These are phyloP conservation scores for Xylariaceae sp. DNA, from an alignment of 2,329 filamentous ascomycete genomes.

Conservation along the genomic window DNA sequence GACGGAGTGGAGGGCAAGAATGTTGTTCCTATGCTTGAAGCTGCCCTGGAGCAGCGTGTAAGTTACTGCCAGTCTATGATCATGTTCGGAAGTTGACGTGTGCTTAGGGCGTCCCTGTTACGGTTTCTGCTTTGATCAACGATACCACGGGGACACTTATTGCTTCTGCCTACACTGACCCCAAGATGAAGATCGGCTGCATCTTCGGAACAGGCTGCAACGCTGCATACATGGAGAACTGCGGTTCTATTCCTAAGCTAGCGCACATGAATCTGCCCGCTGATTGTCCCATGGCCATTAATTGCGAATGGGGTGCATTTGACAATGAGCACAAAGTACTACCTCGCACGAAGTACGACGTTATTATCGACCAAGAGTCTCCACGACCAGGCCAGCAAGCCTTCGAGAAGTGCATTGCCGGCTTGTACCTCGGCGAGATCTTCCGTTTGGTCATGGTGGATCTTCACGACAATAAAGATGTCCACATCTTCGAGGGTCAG, in stretches of 20 bases:
- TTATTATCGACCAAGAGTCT: slow-evolving; percentile 87
- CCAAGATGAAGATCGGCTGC: slow-evolving; percentile 90
- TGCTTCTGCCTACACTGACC: slow-evolving; percentile 95
- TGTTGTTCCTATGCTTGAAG: slow-evolving; percentile 86
- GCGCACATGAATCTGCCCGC: slow-evolving; percentile 87
- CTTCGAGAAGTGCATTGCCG: slow-evolving; percentile 98
- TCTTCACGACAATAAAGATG: slow-evolving; percentile 77
- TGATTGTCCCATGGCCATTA: slow-evolving; percentile 89
- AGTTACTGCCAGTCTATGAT: slow-evolving; percentile 24
- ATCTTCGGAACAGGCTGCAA: slow-evolving; percentile 99
- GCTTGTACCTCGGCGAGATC: slow-evolving; percentile 91
- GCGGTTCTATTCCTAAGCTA: slow-evolving; percentile 89
- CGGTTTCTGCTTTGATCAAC: slow-evolving; percentile 91
- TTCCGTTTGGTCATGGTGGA: slow-evolving; percentile 89
- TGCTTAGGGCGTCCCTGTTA: slow-evolving; percentile 83
- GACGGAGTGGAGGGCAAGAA: slow-evolving; percentile 88
- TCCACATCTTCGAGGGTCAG: slow-evolving; percentile 81
- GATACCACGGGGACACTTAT: slow-evolving; percentile 97
- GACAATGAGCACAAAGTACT: slow-evolving; percentile 92
- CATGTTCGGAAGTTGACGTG: slow-evolving; percentile 25
- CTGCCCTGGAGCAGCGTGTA: slow-evolving; percentile 73
- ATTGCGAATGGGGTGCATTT: slow-evolving; percentile 97
- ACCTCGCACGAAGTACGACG: slow-evolving; percentile 83
- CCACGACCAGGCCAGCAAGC: slow-evolving; percentile 92
- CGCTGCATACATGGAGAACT: slow-evolving; percentile 96